Conservation (phyloP, 805 yeast genomes). For the Metschnikowia hibisci region DNA sequence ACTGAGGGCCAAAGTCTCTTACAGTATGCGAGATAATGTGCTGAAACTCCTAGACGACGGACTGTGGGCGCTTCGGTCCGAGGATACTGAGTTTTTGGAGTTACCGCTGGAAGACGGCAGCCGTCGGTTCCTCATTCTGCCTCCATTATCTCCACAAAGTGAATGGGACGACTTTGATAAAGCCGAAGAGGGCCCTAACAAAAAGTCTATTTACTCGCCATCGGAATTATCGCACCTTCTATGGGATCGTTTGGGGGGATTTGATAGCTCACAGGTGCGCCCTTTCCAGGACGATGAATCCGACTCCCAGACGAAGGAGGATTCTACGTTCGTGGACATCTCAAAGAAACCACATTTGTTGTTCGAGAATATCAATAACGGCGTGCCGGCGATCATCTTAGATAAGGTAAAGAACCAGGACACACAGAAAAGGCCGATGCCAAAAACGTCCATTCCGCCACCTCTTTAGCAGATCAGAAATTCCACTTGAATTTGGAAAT, state of each 20-base stretch:
- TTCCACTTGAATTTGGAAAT: too few relatives aligned
- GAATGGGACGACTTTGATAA: conserved; percentile 43
- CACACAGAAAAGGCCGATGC: conserved; percentile 15
- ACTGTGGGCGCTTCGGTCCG: conserved; percentile 15
- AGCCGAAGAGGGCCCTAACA: conserved; percentile 40
- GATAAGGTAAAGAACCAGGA: conserved; percentile 27
- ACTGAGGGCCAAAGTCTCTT: conserved; percentile 21
- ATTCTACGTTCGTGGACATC: conserved; percentile 19
- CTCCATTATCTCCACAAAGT: conserved; percentile 42
- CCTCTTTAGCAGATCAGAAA: conserved; percentile 6
- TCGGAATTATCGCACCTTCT: conserved; percentile 39
- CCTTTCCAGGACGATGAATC: conserved; percentile 21
- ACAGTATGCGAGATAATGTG: conserved; percentile 33
- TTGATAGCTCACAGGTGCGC: conserved; percentile 33
- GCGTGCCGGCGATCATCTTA: conserved; percentile 40
- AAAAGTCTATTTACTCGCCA: conserved; percentile 33
- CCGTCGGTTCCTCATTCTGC: conserved; percentile 40
- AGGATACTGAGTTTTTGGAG: conserved; percentile 30
- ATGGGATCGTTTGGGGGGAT: conserved; percentile 43
- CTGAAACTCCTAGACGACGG: conserved; percentile 13
- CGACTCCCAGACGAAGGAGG: conserved; percentile 9
- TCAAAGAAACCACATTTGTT: conserved; percentile 32
- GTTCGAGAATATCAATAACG: conserved; percentile 34
- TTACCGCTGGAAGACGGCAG: conserved; percentile 38
- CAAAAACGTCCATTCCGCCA: conserved; percentile 38